Base-by-base conservation (phyloP, 805 yeast species). In the Metschnikowia kofuensis region DNA sequence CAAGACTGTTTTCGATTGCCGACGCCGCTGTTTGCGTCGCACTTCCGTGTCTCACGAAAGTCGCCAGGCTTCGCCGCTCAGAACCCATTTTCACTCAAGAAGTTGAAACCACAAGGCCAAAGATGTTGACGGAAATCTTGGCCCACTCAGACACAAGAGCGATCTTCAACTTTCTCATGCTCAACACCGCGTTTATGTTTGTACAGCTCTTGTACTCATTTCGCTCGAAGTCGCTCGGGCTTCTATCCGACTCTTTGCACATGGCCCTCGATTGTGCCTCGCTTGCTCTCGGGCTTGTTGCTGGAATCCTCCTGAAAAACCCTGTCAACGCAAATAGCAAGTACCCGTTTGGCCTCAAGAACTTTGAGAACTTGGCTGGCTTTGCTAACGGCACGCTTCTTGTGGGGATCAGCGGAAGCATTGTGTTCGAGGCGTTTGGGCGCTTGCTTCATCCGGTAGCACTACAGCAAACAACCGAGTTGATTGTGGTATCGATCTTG, bases 261-360 rank as follows among this genome's bases (percentile, higher is more conserved):
- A 94, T 94, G 99, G 87, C 96, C 2, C 74, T 94, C 48, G 99
- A 94, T 66, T 94, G 99, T 65, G 78, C 89, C 0, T 95, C 98
- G 0, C 72, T 94, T 47, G 82, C 94, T 2, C 78, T 94, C 30
- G 99, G 99, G 0, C 72, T 94, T 2, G 75, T 92, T 27, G 99
- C 99, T 0, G 88, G 95, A 21, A 77, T 81, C 12, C 68, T 69
- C 15, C 68, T 74, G 49, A 74, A 61, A 55, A 70, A 54, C 55
- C 76, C 55, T 48, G 61, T 70, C 40, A 65, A 73, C 44, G 78
- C 87, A 6, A 79, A 79, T 50, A 77, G 84, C n/a, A 76, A 79
- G 45, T 92, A 79, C 62, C 97, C 98, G 1, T 89, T 89, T 70
- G 97, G 96, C 0, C 72, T 92, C 44, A 76, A 83, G 7, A 82